Percentiles rank a stretch among this genome's conserved stretches.
These are phyloP conservation scores for Hypholoma sublateritium DNA, from an alignment of 768 basidiomycete species.

Conservation along the genomic window DNA sequence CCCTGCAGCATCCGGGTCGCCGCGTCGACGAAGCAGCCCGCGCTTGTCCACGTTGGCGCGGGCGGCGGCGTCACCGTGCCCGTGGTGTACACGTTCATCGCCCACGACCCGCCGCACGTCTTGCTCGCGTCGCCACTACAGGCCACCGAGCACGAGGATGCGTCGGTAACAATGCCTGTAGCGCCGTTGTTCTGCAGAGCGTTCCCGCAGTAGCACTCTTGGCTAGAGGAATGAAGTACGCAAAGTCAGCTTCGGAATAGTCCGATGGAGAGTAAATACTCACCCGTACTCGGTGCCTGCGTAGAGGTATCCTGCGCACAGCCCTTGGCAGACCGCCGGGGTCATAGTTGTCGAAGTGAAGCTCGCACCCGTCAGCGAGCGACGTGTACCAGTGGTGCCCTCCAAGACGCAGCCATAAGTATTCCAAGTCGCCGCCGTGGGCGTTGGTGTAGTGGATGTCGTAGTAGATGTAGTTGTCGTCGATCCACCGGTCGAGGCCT, in stretches of 20 bases:
- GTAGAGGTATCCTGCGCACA: constrained; percentile 30
- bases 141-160: constrained; percentile 18
- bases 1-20: constrained; percentile 29
- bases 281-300: constrained; percentile 34
- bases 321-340: constrained; percentile 26
- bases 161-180: constrained; percentile 22
- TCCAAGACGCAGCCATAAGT: constrained; percentile 23
- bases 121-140: constrained; percentile 26
- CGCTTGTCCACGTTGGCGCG: constrained; percentile 23
- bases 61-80: not conserved
- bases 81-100: constrained; percentile 28
- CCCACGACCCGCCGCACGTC: constrained; percentile 35
- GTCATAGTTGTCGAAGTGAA: constrained; percentile 30
- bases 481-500: not conserved
- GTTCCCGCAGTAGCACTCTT: constrained; percentile 17
- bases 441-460: constrained; percentile 4
- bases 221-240: not conserved
- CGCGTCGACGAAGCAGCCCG: constrained; percentile 33
- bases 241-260: not conserved
- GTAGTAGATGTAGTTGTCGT: constrained; percentile 5
- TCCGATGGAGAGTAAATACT: not conserved
- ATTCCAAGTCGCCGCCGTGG: constrained; percentile 15
- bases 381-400: constrained; percentile 31
- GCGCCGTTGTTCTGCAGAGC: constrained; percentile 30
- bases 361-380: constrained; percentile 28